Percentiles rank a stretch among this genome's conserved stretches.
These are phyloP conservation scores for Crithidia thermophila DNA, from an alignment of 208 protist species.

Conservation along the genomic window DNA sequence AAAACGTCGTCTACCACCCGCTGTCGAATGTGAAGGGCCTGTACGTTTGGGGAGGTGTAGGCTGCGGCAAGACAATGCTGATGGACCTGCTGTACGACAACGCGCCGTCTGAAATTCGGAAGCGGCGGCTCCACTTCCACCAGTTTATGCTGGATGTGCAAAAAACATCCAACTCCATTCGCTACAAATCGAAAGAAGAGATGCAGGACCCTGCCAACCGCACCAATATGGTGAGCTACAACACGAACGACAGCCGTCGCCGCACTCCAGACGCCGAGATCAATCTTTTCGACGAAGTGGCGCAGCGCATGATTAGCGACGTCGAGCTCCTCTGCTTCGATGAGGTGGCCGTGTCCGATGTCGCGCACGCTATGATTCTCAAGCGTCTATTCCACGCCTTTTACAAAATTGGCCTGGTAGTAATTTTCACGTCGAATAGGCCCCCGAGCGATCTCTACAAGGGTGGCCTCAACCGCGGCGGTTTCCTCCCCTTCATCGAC, in stretches of 20 bases:
- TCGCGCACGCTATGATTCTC: constrained; percentile 96
- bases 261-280: constrained; percentile 74
- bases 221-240: constrained; percentile 56
- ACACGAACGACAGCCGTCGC: constrained; percentile 44
- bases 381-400: constrained; percentile 92
- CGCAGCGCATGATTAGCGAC: constrained; percentile 85
- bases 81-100: constrained; percentile 97
- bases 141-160: constrained; percentile 97
- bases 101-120: constrained; percentile 69
- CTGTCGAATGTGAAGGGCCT: constrained; percentile 89
- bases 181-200: constrained; percentile 68
- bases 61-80: constrained; percentile 96
- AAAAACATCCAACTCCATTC: constrained; percentile 75
- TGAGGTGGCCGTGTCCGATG: constrained; percentile 93
- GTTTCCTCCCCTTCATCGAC: constrained; percentile 96
- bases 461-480: constrained; percentile 92
- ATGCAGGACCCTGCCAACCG: constrained; percentile 30
- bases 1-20: constrained; percentile 62
- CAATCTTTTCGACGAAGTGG: constrained; percentile 85
- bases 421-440: constrained; percentile 95
- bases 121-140: constrained; percentile 95
- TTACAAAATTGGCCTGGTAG: constrained; percentile 91
- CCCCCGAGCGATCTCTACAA: constrained; percentile 89
- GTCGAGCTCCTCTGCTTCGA: constrained; percentile 96
- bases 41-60: constrained; percentile 96